Evolutionary conservation across 2,329 filamentous ascomycete species (phyloP).

Genomic region (Emergomyces pasteurianus): DNA sequence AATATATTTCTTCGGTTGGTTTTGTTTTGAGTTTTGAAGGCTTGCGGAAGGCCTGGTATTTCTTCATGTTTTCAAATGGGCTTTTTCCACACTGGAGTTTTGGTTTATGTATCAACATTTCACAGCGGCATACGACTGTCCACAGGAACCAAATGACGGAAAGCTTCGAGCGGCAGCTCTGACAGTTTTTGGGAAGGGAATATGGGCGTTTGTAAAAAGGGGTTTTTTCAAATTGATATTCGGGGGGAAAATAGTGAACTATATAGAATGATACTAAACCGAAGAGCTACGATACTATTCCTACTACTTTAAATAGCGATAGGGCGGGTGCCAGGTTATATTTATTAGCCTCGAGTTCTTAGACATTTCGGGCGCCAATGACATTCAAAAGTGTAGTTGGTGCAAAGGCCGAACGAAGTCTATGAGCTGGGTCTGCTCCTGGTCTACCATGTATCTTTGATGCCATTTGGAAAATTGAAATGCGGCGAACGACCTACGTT

Average conservation of each 20-base stretch:
- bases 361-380: conserved; percentile 17
- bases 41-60: background rate
- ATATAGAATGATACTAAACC: too few species aligned
- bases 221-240: background rate
- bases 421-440: conserved; percentile 19
- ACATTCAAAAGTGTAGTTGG: conserved; percentile 17
- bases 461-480: too few species aligned
- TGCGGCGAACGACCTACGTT: conserved; percentile 13
- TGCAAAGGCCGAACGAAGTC: conserved; percentile 14
- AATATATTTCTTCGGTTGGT: background rate
- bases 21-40: background rate
- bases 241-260: background rate
- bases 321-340: too few species aligned
- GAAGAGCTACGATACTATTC: too few species aligned
- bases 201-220: background rate
- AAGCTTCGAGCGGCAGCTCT: background rate
- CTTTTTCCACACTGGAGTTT: background rate
- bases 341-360: too few species aligned
- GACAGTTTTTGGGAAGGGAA: background rate
- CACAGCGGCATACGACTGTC: background rate
- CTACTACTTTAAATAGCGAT: too few species aligned
- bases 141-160: background rate
- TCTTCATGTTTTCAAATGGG: background rate
- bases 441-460: too few species aligned
- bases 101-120: background rate